A percentile compares a stretch with the other conserved stretches of the same genome.
phyloP scores from a whole-genome alignment of 345 rosid species.

The Litchi chinensis region DNA sequence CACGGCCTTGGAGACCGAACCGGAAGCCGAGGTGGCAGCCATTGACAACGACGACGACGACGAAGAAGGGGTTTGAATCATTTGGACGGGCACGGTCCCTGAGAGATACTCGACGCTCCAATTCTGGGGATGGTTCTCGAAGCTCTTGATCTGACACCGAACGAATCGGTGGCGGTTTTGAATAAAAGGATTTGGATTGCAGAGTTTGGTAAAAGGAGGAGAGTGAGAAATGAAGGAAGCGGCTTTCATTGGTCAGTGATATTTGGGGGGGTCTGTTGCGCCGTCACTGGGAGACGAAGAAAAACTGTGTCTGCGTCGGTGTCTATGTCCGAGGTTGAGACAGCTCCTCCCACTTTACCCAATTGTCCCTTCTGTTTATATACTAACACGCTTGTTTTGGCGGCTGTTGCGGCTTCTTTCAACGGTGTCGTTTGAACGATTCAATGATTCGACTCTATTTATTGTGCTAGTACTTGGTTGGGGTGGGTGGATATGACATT shows the following conservation, averaged over 20 bases:
- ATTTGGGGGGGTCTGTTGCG: background rate
- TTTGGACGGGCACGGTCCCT: slow-evolving; percentile 44
- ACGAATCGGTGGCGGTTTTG: background rate
- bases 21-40: slow-evolving; percentile 51
- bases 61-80: slow-evolving; percentile 38
- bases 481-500: no score
- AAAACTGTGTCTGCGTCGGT: background rate
- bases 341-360: slow-evolving; percentile 3
- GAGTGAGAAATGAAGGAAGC: background rate
- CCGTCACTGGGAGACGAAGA: background rate
- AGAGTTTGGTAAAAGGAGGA: background rate
- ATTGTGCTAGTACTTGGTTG: no score
- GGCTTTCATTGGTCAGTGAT: slow-evolving; percentile 6
- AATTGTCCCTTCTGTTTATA: background rate
- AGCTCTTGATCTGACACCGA: slow-evolving; percentile 54
- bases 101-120: slow-evolving; percentile 57
- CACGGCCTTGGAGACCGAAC: slow-evolving; percentile 47
- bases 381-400: background rate
- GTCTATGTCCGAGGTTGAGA: background rate
- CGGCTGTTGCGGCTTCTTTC: background rate
- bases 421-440: background rate
- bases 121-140: slow-evolving; percentile 52
- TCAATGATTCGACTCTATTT: no score
- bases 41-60: slow-evolving; percentile 47
- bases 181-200: background rate